Base-by-base conservation (phyloP, 2,329 filamentous ascomycete genomes). In the Triangularia verruculosa region DNA sequence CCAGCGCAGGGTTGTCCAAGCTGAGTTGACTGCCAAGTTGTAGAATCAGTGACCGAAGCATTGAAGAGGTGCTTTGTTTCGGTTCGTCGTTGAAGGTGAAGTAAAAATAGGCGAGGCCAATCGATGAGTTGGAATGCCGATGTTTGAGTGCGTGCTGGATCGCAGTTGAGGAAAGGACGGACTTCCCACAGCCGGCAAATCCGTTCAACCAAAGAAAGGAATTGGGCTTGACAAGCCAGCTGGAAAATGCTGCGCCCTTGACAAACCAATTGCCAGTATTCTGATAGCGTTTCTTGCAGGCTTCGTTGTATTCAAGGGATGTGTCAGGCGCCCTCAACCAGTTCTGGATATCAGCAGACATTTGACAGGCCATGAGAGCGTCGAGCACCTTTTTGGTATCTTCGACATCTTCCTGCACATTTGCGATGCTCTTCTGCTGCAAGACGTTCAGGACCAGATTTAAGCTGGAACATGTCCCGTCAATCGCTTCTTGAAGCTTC, bases 161-260 rank as follows among this genome's bases (percentile, higher is more conserved):
- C 4, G 34, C 34, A n/a, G 74, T 78, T 5, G 72, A 77, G 53
- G 71, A 75, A 9, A 79, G 65, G 0, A 79, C 72, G 0, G 75
- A 77, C 64, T 79, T 79, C 11, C 77, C 78, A 59, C 74, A 76
- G 0, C 77, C 78, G 20, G 77, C 73, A 61, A 74, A 74, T 15
- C 77, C 77, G 57, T 72, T 70, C 1, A 79, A 64, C 78, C 77
- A 80, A 1, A 79, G 62, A 22, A 79, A 75, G 3, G 77, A 76
- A 12, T 66, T 66, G 0, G 64, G 61, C 0, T 61, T 64, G 2
- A 43, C 13, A 2, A 74, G 63, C 75, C 75, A 78, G 0, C 62
- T 25, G n/a, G 61, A 64, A 47, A 72, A 77, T 1, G 15, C 3
- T 22, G 53, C 1, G 3, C 69, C 59, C 3, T 67, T 62, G 32